A percentile compares a stretch with the other conserved stretches of the same genome.
phyloP scores from a whole-genome alignment of 2,329 filamentous ascomycete species.

The Aspergillus sojae region DNA sequence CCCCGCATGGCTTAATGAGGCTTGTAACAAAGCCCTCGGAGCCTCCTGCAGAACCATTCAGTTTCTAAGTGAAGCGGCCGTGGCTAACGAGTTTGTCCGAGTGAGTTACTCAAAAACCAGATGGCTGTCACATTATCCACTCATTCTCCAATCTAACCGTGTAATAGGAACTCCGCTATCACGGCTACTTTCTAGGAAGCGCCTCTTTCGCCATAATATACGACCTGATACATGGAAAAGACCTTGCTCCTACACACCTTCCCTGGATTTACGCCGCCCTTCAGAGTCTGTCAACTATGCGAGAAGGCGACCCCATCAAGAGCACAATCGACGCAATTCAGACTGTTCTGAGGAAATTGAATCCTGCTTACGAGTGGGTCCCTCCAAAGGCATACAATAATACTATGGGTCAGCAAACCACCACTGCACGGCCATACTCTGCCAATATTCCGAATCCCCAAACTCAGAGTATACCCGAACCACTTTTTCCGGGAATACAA shows the following conservation, averaged over 20 bases:
- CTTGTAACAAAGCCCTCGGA: conserved; percentile 46
- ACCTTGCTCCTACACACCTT: conserved; percentile 40
- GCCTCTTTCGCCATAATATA: conserved; percentile 47
- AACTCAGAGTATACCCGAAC: neutral
- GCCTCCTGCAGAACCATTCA: conserved; percentile 47
- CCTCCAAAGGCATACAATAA: conserved; percentile 8
- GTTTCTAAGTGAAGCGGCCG: conserved; percentile 44
- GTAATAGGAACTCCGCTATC: conserved; percentile 47
- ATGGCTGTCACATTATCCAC: accelerated
- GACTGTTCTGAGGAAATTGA: conserved; percentile 35
- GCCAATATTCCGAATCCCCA: neutral
- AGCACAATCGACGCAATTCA: conserved; percentile 36
- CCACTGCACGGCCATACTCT: neutral
- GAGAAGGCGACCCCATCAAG: conserved; percentile 29
- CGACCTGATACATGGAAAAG: conserved; percentile 46
- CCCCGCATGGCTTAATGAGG: conserved; percentile 47
- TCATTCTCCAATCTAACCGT: neutral
- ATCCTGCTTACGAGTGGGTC: conserved; percentile 33
- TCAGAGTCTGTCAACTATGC: conserved; percentile 42
- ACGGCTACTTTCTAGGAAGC: conserved; percentile 49
- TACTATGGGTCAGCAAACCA: neutral
- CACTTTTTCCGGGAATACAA: neutral
- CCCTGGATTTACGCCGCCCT: conserved; percentile 47
- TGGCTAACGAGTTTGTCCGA: conserved; percentile 43
- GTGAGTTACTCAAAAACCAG: conserved; percentile 26